A percentile compares a stretch with the other conserved stretches of the same genome.
These are phyloP conservation scores for Cyamopsis tetragonoloba DNA, from an alignment of 306 rosid genomes.

Conservation along the genomic window DNA sequence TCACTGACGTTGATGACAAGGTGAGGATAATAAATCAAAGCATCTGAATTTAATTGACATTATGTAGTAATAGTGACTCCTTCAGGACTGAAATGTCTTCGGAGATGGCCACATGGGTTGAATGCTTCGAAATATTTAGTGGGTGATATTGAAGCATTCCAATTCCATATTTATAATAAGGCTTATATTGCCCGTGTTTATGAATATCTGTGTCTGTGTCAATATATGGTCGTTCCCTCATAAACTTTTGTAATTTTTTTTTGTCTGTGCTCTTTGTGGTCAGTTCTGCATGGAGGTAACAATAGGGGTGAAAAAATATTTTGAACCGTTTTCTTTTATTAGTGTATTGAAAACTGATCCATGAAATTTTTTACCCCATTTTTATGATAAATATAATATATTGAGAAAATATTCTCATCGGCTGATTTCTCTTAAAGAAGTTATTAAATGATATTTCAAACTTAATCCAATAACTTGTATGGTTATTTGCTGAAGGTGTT, in stretches of 20 bases:
- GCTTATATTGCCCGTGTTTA: background rate
- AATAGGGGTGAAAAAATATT: background rate
- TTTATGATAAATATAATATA: background rate
- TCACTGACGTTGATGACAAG: slow-evolving; percentile 99
- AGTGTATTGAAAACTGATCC: too few relatives aligned
- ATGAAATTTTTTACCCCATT: background rate
- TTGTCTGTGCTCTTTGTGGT: background rate
- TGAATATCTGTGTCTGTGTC: background rate
- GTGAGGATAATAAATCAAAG: slow-evolving; percentile 34
- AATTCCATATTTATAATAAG: background rate
- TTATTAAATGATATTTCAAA: background rate
- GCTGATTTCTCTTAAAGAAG: background rate
- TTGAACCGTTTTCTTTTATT: background rate
- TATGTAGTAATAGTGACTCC: background rate
- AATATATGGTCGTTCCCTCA: background rate
- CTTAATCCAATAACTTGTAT: background rate
- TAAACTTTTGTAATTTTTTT: background rate
- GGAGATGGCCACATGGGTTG: background rate
- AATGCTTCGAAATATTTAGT: slow-evolving; percentile 5
- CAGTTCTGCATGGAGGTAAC: background rate
- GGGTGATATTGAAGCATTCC: background rate
- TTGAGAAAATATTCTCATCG: background rate
- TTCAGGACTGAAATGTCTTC: background rate
- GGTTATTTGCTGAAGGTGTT: background rate
- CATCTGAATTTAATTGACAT: background rate